A percentile compares a stretch with the other conserved stretches of the same genome.
Evolutionary conservation across 2,329 filamentous ascomycete species (phyloP).

Genomic region (Paracamarosporium sp.): DNA sequence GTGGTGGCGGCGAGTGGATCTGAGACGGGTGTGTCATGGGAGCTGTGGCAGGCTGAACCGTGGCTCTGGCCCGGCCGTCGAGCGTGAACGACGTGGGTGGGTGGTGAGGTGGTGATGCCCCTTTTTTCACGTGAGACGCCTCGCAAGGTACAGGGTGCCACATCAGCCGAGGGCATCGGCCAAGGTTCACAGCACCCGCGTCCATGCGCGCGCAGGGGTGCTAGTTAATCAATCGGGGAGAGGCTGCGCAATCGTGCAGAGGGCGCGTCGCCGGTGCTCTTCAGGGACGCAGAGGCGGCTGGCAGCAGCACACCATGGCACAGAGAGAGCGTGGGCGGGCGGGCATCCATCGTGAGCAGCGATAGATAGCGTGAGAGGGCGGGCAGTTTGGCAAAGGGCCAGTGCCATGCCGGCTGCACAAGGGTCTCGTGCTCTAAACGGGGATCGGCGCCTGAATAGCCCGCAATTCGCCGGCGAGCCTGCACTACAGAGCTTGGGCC

Average conservation of each 20-base stretch:
- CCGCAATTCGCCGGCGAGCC: conserved; percentile 24
- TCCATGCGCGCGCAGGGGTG: too few relatives aligned
- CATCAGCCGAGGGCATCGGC: conserved; percentile 41
- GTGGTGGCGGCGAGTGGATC: conserved; percentile 24
- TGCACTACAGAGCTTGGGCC: conserved; percentile 21
- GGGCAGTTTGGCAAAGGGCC: conserved; percentile 16
- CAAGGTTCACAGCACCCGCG: conserved; percentile 22
- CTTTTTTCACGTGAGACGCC: conserved; percentile 39
- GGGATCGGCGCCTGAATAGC: conserved; percentile 28
- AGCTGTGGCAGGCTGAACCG: conserved; percentile 19
- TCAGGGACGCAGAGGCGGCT: not conserved
- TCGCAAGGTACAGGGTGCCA: conserved; percentile 19
- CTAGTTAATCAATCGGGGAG: too few relatives aligned
- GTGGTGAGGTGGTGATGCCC: conserved; percentile 2
- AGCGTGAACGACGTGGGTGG: conserved; percentile 3
- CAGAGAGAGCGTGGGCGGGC: not conserved
- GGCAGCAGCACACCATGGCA: not conserved
- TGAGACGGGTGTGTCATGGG: conserved; percentile 23
- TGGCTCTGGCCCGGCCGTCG: conserved; percentile 12
- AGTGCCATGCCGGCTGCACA: conserved; percentile 14
- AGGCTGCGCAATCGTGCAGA: conserved; percentile 23
- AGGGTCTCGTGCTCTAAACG: conserved; percentile 36
- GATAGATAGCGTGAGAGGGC: too few relatives aligned
- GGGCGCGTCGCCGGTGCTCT: not conserved
- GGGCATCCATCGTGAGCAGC: too few relatives aligned